A percentile compares a stretch with the other conserved stretches of the same genome.
These are phyloP conservation scores for Erodium maritimum DNA, from an alignment of 345 rosid species.

Conservation along the genomic window DNA sequence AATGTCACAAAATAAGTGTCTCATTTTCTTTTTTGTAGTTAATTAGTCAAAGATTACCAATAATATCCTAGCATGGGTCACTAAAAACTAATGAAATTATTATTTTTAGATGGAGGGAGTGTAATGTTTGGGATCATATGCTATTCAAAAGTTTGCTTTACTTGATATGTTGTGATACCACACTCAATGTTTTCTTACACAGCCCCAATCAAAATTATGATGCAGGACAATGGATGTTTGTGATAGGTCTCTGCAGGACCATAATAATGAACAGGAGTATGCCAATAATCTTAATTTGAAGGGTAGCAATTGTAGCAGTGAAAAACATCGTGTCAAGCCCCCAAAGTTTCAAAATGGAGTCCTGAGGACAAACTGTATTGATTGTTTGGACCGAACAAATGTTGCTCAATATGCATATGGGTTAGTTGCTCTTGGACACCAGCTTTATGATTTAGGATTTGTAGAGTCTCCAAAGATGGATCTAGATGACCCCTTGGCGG, in stretches of 20 bases:
- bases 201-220: conserved; percentile 14
- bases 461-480: conserved; percentile 35
- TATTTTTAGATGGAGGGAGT: no score
- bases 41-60: no score
- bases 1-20: no score
- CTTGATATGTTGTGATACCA: no score
- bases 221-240: conserved; percentile 31
- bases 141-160: no score
- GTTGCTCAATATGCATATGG: conserved; percentile 95
- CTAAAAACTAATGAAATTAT: no score
- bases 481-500: conserved; percentile 65
- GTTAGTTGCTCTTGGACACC: conserved; percentile 72
- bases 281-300: conserved; percentile 13
- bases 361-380: conserved; percentile 93
- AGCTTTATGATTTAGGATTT: conserved; percentile 54
- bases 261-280: conserved; percentile 18
- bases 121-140: no score
- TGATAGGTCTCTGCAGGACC: conserved; percentile 14
- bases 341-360: conserved; percentile 70
- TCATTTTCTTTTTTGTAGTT: no score
- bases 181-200: neutral
- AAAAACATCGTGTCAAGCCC: conserved; percentile 18
- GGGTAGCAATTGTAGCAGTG: conserved; percentile 10
- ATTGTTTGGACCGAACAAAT: conserved; percentile 93
- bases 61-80: no score